Base-by-base conservation (phyloP, 2,329 filamentous ascomycete species). In the Immersiporthe knoxdaviesiana region DNA sequence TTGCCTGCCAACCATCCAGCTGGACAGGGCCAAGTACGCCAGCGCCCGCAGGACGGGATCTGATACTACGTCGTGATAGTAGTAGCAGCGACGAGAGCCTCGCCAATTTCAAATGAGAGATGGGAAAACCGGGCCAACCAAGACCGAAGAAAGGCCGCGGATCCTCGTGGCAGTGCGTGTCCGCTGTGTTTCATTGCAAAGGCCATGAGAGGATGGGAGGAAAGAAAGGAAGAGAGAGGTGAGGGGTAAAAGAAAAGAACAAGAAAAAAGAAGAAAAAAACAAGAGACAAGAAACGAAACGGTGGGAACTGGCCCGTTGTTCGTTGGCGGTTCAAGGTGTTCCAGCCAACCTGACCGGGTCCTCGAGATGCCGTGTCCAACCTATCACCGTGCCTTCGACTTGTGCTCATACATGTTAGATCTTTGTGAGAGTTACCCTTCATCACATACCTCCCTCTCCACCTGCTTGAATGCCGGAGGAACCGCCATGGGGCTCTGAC, bases 1-100 rank as follows among this genome's bases (percentile, higher is more conserved):
- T 32, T 18, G n/a, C 62, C 32, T 18, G 12, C 62, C 8, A 35
- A 18, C 44, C 27, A 21, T 50, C 39, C 30, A 18, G 44, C 16
- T 64, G 11, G 24, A 14, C 62, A 37, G 21, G 8, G 30, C n/a
- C 47, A 30, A 32, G 21, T 37, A 16, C 18, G 12, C 30, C 41
- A 50, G 47, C 63, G 63, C 50, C 35, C 56, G 50, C 62, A 64
- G 37, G 14, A 52, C 30, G 18, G n/a, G 14, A 64, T 64, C 44
- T 54, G 37, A 24, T 47, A 47, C 21, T 47, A 47, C 44, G 21
- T 11, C 3, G 21, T 47, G 21, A 2, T 21, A 47, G 44, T n/a
- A 47, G 44, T 3, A 21, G 41, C 12, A 16, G 3, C 37, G 37
- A 6, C 21, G n/a, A 39, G 44, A 50, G 39, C n/a, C 39, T 27